A percentile compares a stretch with the other conserved stretches of the same genome.
Conservation (phyloP, 176 grass and related monocot species). For the Puya raimondii region DNA sequence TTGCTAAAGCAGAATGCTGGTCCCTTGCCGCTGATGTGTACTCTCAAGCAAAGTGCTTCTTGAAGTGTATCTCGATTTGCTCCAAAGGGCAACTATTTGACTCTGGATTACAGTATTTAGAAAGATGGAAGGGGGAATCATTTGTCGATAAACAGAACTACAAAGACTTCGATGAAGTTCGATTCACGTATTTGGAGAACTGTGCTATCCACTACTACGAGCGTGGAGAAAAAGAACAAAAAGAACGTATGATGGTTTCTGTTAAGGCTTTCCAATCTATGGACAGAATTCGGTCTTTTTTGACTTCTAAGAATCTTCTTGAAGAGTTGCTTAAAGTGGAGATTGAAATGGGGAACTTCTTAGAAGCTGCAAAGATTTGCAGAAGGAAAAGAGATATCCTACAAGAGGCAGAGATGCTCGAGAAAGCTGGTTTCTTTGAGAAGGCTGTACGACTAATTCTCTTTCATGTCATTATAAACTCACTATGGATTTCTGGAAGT, state of each 20-base stretch:
- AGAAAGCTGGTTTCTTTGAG: slow-evolving; percentile 44
- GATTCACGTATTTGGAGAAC: slow-evolving; percentile 35
- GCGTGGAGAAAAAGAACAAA: slow-evolving; percentile 42
- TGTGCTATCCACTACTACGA: slow-evolving; percentile 35
- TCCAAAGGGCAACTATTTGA: slow-evolving; percentile 44
- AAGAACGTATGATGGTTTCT: slow-evolving; percentile 52
- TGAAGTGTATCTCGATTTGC: slow-evolving; percentile 50
- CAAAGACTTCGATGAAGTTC: slow-evolving; percentile 16
- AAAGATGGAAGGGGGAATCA: slow-evolving; percentile 35
- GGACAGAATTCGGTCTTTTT: slow-evolving; percentile 34
- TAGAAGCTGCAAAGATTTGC: slow-evolving; percentile 51
- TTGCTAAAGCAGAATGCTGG: slow-evolving; percentile 36
- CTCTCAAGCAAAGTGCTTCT: slow-evolving; percentile 54
- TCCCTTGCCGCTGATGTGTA: slow-evolving; percentile 47
- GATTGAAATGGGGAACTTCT: slow-evolving; percentile 58
- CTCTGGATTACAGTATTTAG: slow-evolving; percentile 34
- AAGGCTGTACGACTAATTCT: slow-evolving; percentile 40
- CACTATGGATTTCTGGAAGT: slow-evolving; percentile 48
- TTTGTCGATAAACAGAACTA: slow-evolving; percentile 14
- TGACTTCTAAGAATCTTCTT: slow-evolving; percentile 35
- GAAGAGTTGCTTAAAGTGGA: slow-evolving; percentile 61
- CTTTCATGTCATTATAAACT: slow-evolving; percentile 30
- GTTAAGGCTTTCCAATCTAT: slow-evolving; percentile 53
- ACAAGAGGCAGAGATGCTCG: slow-evolving; percentile 49
- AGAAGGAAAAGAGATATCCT: slow-evolving; percentile 41